Evolutionary conservation across 805 yeast species (phyloP).

Genomic region (Myxozyma monticola): DNA sequence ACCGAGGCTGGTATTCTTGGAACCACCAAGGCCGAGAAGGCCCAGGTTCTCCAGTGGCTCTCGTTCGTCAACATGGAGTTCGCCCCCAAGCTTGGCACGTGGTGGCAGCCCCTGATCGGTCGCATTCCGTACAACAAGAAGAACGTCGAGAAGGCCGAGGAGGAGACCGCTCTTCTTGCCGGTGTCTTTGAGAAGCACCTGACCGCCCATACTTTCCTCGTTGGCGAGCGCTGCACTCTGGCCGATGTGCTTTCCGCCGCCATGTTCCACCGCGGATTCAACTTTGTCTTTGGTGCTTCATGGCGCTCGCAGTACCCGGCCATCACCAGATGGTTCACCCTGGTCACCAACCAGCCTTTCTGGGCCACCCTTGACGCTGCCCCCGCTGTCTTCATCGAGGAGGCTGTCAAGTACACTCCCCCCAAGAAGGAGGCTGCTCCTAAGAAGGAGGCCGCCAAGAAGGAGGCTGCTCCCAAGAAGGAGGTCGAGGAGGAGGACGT

Average conservation of each 20-base stretch:
- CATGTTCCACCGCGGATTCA: conserved; percentile 55
- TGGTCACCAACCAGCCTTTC: conserved; percentile 49
- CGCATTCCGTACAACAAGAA: conserved; percentile 75
- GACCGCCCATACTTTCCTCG: conserved; percentile 63
- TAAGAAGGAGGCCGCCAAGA: conserved; percentile 36
- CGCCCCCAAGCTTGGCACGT: conserved; percentile 47
- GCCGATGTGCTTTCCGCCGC: conserved; percentile 66
- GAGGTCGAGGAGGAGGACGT: conserved; percentile 40
- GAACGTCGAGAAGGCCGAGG: conserved; percentile 50
- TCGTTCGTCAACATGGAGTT: conserved; percentile 74
- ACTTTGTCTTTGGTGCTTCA: conserved; percentile 58
- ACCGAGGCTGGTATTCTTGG: conserved; percentile 57
- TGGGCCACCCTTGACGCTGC: conserved; percentile 52
- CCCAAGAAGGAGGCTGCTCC: conserved; percentile 69
- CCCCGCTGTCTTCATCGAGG: conserved; percentile 56
- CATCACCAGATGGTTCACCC: conserved; percentile 69
- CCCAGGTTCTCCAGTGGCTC: conserved; percentile 71
- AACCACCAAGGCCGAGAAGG: conserved; percentile 61
- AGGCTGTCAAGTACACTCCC: conserved; percentile 65
- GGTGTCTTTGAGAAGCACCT: conserved; percentile 52
- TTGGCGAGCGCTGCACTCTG: conserved; percentile 61
- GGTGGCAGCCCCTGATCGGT: conserved; percentile 66
- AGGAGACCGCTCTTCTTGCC: conserved; percentile 31
- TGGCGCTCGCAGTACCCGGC: conserved; percentile 67
- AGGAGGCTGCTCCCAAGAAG: conserved; percentile 33